These are phyloP conservation scores for Coemansia sp. DNA, from an alignment of 192 early-diverging fungal species.

Conservation along the genomic window DNA sequence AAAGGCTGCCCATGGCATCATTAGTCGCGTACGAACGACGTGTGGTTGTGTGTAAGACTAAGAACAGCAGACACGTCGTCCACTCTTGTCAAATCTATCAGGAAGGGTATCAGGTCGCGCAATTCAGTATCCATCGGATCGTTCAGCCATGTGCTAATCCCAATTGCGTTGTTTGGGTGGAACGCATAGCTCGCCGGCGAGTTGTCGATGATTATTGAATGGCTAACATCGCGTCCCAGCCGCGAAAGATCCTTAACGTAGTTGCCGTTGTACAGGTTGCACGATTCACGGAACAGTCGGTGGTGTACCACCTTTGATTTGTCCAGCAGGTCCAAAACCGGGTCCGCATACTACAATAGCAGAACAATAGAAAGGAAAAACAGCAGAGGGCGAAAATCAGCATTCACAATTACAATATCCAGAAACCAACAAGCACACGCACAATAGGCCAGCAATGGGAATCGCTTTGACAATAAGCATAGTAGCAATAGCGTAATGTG, in stretches of 20 bases:
- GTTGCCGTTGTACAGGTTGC: conserved; percentile 91
- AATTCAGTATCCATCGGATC: conserved; percentile 96
- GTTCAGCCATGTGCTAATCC: conserved; percentile 95
- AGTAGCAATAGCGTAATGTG: background rate
- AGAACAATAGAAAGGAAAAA: background rate
- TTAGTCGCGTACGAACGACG: conserved; percentile 33
- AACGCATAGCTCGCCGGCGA: conserved; percentile 95
- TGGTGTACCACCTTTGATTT: conserved; percentile 80
- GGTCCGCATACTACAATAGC: conserved; percentile 90
- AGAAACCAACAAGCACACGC: background rate
- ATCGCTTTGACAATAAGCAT: background rate
- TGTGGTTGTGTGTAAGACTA: conserved; percentile 52
- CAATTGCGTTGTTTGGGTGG: conserved; percentile 94
- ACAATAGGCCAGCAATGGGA: background rate
- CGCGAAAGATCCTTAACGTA: conserved; percentile 96
- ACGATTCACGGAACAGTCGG: conserved; percentile 94
- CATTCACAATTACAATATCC: conserved; percentile 7
- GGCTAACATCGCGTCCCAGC: conserved; percentile 80
- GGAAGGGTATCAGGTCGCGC: conserved; percentile 90
- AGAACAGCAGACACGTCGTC: conserved; percentile 86
- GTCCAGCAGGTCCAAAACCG: conserved; percentile 94
- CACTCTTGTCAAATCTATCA: conserved; percentile 85
- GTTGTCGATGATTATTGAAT: conserved; percentile 94
- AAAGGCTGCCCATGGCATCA: background rate
- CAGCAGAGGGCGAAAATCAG: background rate